A percentile compares a stretch with the other conserved stretches of the same genome.
Evolutionary conservation across 352 stramenopile species (phyloP).

Genomic region (Pythium pyrilobum): DNA sequence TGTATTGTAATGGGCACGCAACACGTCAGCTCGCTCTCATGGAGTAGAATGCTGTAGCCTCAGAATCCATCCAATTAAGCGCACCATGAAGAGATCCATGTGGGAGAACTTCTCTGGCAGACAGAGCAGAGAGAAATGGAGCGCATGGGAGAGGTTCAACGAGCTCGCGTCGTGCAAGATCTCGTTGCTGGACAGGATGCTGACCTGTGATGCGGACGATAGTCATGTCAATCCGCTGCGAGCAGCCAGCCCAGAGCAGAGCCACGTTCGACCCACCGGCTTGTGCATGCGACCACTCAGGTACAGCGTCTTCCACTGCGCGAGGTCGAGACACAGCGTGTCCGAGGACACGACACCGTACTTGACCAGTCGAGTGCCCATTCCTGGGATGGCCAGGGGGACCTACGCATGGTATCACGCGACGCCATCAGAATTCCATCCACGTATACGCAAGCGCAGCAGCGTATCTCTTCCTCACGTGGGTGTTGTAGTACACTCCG

Average conservation of each 20-base stretch:
- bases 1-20: too few relatives aligned
- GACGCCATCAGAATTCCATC: too few relatives aligned
- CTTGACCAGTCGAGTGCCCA: conserved; percentile 78
- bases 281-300: conserved; percentile 86
- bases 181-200: conserved; percentile 42
- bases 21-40: too few relatives aligned
- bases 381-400: conserved; percentile 41
- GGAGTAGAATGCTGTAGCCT: too few relatives aligned
- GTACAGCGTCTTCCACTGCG: conserved; percentile 82
- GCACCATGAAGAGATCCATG: conserved; percentile 80
- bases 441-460: not conserved
- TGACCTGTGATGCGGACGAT: conserved; percentile 36
- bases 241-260: too few relatives aligned
- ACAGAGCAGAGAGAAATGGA: conserved; percentile 69
- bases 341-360: conserved; percentile 86
- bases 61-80: too few relatives aligned
- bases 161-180: conserved; percentile 45
- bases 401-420: too few relatives aligned
- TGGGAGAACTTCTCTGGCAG: conserved; percentile 79
- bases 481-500: conserved; percentile 83
- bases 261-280: conserved; percentile 58
- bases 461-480: conserved; percentile 26
- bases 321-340: conserved; percentile 70
- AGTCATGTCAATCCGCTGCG: too few relatives aligned
- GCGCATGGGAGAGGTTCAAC: conserved; percentile 62